Evolutionary conservation across 2,329 filamentous ascomycete genomes (phyloP).

Genomic region (Microcyclospora tardicrescens): DNA sequence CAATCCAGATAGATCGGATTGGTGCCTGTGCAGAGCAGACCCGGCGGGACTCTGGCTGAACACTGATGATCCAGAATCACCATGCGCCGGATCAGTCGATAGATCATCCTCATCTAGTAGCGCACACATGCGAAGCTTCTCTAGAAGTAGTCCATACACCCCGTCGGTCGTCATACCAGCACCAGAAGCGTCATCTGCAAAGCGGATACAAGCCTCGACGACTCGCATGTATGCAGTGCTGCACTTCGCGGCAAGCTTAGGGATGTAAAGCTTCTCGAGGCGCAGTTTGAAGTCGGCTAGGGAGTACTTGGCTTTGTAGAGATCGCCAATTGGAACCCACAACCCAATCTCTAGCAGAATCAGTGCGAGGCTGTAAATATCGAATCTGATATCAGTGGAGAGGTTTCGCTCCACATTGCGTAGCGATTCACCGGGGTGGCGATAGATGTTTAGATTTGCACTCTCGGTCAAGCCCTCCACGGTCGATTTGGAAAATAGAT

Average conservation of each 20-base stretch:
- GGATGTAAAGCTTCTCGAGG: slow-evolving; percentile 51
- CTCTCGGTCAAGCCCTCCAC: slow-evolving; percentile 34
- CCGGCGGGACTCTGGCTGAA: not conserved
- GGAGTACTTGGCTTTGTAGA: slow-evolving; percentile 48
- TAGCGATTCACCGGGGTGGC: slow-evolving; percentile 45
- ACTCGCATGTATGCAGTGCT: slow-evolving; percentile 65
- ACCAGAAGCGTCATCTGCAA: slow-evolving; percentile 40
- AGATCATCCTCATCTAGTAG: slow-evolving; percentile 21
- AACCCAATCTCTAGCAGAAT: slow-evolving; percentile 62
- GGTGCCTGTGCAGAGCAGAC: slow-evolving; percentile 8
- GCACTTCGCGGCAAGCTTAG: slow-evolving; percentile 53
- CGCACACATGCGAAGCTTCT: slow-evolving; percentile 23
- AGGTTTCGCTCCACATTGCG: slow-evolving; percentile 28
- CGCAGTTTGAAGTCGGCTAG: slow-evolving; percentile 49
- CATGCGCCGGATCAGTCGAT: slow-evolving; percentile 7
- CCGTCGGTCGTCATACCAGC: slow-evolving; percentile 14
- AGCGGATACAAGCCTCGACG: slow-evolving; percentile 56
- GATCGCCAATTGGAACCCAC: slow-evolving; percentile 53
- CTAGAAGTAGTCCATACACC: slow-evolving; percentile 18
- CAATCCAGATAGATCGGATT: slow-evolving; percentile 9
- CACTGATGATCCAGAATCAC: slow-evolving; percentile 5
- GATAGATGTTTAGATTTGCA: slow-evolving; percentile 44
- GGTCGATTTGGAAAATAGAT: slow-evolving; percentile 51
- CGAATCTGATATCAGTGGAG: slow-evolving; percentile 39
- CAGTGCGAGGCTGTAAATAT: slow-evolving; percentile 62